Conservation (phyloP, 345 rosid species). For the Bruguiera parviflora region DNA sequence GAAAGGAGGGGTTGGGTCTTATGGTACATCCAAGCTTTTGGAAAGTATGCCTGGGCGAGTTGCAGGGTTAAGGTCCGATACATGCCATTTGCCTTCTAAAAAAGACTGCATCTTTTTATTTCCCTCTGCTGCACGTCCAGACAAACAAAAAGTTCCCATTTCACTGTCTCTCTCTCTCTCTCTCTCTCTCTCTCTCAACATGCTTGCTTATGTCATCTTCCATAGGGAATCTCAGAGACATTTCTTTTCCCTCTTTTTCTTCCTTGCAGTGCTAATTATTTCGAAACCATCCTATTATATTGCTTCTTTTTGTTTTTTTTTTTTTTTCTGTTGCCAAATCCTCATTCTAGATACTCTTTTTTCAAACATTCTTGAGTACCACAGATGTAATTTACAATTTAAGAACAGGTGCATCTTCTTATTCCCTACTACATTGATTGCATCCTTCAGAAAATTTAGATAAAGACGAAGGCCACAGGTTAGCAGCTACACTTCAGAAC, state of each 20-base stretch:
- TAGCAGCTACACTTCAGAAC: too few relatives aligned
- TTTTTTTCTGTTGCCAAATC: conserved; percentile 28
- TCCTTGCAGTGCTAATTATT: conserved; percentile 38
- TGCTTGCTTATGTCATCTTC: conserved; percentile 43
- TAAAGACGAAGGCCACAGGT: neutral
- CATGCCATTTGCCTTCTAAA: conserved; percentile 49
- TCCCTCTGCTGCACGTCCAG: conserved; percentile 36
- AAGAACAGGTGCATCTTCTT: neutral
- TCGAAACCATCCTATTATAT: conserved; percentile 37
- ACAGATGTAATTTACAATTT: neutral
- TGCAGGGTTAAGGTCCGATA: conserved; percentile 42
- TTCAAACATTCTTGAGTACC: conserved; percentile 11
- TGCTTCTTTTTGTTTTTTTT: conserved; percentile 25
- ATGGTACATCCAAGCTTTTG: conserved; percentile 53
- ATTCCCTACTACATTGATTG: too few relatives aligned
- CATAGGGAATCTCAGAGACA: conserved; percentile 49
- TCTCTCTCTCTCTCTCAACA: conserved; percentile 8
- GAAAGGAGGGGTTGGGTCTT: conserved; percentile 32
- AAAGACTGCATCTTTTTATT: conserved; percentile 36
- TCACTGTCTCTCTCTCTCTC: conserved; percentile 21
- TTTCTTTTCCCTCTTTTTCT: conserved; percentile 36
- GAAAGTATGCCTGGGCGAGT: conserved; percentile 39
- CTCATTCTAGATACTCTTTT: conserved; percentile 24
- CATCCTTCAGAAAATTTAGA: conserved; percentile 2
- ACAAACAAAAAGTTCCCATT: conserved; percentile 51